Evolutionary conservation across 192 early-diverging fungal genomes (phyloP).

Genomic region (Podila minutissima): DNA sequence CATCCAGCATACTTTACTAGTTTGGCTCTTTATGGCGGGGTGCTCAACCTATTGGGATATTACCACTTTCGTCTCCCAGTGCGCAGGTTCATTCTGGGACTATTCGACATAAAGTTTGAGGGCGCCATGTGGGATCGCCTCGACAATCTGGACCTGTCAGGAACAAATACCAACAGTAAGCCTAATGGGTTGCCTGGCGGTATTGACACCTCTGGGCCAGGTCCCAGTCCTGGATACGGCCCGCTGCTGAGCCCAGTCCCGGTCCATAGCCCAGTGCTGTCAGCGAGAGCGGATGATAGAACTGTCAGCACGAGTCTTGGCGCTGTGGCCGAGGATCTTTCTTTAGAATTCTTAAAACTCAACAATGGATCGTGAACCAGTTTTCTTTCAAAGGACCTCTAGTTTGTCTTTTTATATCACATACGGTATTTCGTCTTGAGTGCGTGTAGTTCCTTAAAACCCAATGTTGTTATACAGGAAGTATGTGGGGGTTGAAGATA

Average conservation of each 20-base stretch:
- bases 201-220: neutral
- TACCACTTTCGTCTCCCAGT: slow-evolving; percentile 81
- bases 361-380: slow-evolving; percentile 1
- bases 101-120: slow-evolving; percentile 78
- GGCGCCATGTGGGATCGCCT: slow-evolving; percentile 50
- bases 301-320: neutral
- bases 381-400: neutral
- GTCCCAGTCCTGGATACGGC: neutral
- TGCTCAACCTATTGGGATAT: slow-evolving; percentile 66
- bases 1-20: slow-evolving; percentile 67
- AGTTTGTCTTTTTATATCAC: no score
- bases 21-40: slow-evolving; percentile 66
- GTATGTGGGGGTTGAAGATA: no score
- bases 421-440: no score
- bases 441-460: no score
- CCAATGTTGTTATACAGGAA: no score
- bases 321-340: neutral
- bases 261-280: neutral
- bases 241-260: neutral
- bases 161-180: neutral
- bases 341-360: neutral
- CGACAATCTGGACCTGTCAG: slow-evolving; percentile 40
- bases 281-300: neutral
- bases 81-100: slow-evolving; percentile 76
- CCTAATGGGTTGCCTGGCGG: neutral